A percentile compares a stretch with the other conserved stretches of the same genome.
Evolutionary conservation across 805 yeast species (phyloP).

Genomic region (Candida koratica): DNA sequence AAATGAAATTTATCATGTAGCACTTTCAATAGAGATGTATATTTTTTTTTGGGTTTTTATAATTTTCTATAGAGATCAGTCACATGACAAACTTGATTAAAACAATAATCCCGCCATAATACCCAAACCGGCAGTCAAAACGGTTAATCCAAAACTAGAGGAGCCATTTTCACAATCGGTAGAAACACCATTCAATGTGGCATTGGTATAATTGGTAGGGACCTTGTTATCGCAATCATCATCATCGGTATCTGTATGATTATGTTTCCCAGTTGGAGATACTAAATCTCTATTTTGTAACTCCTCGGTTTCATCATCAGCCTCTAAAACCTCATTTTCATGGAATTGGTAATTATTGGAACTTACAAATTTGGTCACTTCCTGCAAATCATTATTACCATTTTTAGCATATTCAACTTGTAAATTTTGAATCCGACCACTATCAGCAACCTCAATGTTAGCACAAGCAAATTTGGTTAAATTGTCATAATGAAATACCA

Average conservation of each 20-base stretch:
- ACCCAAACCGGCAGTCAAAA: slow-evolving; percentile 4
- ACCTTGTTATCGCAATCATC: slow-evolving; percentile 9
- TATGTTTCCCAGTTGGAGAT: background rate
- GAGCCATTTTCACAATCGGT: slow-evolving; percentile 14
- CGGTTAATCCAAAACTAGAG: background rate
- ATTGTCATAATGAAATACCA: slow-evolving; percentile 54
- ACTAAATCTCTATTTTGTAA: slow-evolving; percentile 7
- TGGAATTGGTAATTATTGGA: slow-evolving; percentile 7
- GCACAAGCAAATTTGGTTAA: slow-evolving; percentile 61
- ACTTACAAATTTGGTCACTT: slow-evolving; percentile 10
- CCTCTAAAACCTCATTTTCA: slow-evolving; percentile 13
- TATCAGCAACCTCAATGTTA: slow-evolving; percentile 39
- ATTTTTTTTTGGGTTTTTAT: slow-evolving; percentile 6
- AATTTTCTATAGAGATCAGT: slow-evolving; percentile 7
- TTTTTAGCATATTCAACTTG: slow-evolving; percentile 16
- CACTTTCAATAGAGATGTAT: background rate
- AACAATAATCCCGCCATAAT: slow-evolving; percentile 10
- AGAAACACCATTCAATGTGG: slow-evolving; percentile 7
- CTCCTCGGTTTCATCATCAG: slow-evolving; percentile 1
- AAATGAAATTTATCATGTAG: slow-evolving; percentile 2
- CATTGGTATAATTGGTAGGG: slow-evolving; percentile 13
- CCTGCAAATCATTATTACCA: slow-evolving; percentile 13
- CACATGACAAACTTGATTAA: too few relatives aligned
- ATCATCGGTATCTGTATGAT: slow-evolving; percentile 11
- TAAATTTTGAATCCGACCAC: slow-evolving; percentile 16